A percentile compares a stretch with the other conserved stretches of the same genome.
These are phyloP conservation scores for Ceriops decandra DNA, from an alignment of 345 rosid genomes.

Conservation along the genomic window DNA sequence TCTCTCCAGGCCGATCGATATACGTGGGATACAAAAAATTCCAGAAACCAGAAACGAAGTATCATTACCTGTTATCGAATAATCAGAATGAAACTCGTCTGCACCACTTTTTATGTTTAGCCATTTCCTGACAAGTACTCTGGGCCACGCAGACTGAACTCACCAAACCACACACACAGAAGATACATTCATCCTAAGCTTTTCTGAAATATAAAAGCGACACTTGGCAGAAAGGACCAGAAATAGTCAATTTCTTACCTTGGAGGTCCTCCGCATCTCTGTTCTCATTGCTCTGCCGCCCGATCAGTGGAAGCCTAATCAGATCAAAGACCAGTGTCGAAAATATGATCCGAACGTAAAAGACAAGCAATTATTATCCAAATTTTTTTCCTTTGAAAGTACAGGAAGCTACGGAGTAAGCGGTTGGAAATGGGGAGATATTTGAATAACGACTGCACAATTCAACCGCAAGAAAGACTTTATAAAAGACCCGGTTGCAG, in stretches of 20 bases:
- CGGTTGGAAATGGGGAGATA: neutral
- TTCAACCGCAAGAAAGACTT: conserved; percentile 15
- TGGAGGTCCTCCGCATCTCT: conserved; percentile 48
- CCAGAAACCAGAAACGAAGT: conserved; percentile 2
- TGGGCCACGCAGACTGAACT: conserved; percentile 72
- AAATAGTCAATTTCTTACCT: conserved; percentile 30
- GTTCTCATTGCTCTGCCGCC: conserved; percentile 37
- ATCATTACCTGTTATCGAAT: conserved; percentile 44
- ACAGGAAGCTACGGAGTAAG: neutral
- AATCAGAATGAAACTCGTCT: conserved; percentile 74
- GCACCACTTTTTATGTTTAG: conserved; percentile 63
- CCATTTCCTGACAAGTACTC: conserved; percentile 71
- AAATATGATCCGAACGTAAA: neutral
- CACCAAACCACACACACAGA: neutral
- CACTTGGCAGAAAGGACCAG: neutral
- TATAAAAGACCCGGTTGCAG: conserved; percentile 15
- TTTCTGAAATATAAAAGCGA: neutral
- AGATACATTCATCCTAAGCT: neutral
- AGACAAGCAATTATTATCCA: too few species aligned
- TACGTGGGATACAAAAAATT: neutral
- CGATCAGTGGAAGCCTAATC: conserved; percentile 15
- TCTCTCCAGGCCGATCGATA: neutral
- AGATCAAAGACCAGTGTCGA: neutral
- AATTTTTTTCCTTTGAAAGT: neutral
- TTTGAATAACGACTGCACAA: conserved; percentile 19